phyloP scores from a whole-genome alignment of 2,329 filamentous ascomycete genomes.

The Kalaharituber pfeilii region DNA sequence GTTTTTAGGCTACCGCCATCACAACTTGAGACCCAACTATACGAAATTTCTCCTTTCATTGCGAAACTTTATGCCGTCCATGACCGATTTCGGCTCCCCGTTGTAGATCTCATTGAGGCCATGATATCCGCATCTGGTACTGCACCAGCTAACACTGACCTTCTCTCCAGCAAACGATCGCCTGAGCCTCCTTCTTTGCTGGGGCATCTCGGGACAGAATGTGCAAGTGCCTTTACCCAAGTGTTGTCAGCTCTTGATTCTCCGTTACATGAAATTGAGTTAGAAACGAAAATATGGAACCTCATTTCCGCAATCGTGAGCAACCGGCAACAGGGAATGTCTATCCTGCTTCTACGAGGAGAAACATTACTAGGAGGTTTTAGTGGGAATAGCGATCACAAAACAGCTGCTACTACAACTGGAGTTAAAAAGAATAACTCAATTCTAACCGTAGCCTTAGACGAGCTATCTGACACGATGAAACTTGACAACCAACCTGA shows the following conservation, averaged over 20 bases:
- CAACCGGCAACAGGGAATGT: conserved; percentile 89
- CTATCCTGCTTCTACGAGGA: conserved; percentile 78
- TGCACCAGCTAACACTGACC: conserved; percentile 45
- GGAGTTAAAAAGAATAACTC: conserved; percentile 39
- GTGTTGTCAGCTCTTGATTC: conserved; percentile 60
- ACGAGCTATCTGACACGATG: conserved; percentile 48
- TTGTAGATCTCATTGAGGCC: conserved; percentile 52
- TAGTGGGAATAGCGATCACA: conserved; percentile 8
- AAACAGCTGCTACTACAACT: background rate
- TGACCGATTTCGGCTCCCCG: conserved; percentile 46
- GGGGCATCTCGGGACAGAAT: conserved; percentile 66
- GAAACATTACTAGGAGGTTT: conserved; percentile 47
- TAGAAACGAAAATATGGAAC: conserved; percentile 59
- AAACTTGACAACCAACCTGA: conserved; percentile 38
- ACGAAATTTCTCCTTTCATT: conserved; percentile 60
- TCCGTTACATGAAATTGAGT: conserved; percentile 47
- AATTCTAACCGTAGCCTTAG: conserved; percentile 56
- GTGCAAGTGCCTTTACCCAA: conserved; percentile 68
- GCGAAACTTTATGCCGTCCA: conserved; percentile 58
- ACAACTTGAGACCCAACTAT: conserved; percentile 58
- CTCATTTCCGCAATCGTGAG: conserved; percentile 74
- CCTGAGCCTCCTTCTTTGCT: conserved; percentile 78
- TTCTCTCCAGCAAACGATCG: background rate
- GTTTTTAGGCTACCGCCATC: conserved; percentile 35
- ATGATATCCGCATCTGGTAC: conserved; percentile 41